These are phyloP conservation scores for Tylopilus plumbeoviolaceoides DNA, from an alignment of 768 basidiomycete genomes.

Conservation along the genomic window DNA sequence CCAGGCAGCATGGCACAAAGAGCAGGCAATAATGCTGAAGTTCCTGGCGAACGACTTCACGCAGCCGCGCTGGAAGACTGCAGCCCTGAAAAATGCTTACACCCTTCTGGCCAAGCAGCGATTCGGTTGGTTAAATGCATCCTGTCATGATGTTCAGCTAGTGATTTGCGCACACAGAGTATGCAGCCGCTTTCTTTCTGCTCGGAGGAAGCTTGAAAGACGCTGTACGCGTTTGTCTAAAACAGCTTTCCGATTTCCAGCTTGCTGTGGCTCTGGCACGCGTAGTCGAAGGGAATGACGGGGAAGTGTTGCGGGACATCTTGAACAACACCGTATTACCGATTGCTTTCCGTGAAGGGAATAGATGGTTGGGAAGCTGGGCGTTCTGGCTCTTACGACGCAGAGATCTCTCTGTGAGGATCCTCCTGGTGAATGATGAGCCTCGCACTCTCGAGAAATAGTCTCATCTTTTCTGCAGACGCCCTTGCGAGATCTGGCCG, in stretches of 20 bases:
- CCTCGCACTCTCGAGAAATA: neutral
- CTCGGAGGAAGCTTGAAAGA: constrained; percentile 86
- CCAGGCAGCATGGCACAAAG: constrained; percentile 91
- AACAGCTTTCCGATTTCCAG: constrained; percentile 86
- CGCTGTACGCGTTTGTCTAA: constrained; percentile 86
- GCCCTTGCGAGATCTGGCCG: constrained; percentile 70
- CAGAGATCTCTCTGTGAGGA: constrained; percentile 84
- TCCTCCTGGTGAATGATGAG: constrained; percentile 65
- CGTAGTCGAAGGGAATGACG: constrained; percentile 78
- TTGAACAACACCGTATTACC: constrained; percentile 77
- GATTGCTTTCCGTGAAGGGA: constrained; percentile 79
- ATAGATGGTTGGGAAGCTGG: constrained; percentile 94
- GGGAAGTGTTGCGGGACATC: constrained; percentile 68
- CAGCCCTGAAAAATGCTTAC: constrained; percentile 95
- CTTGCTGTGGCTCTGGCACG: constrained; percentile 85
- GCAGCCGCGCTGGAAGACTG: constrained; percentile 80
- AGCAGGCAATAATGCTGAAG: constrained; percentile 84
- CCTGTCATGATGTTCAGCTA: neutral
- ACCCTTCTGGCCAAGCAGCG: constrained; percentile 87
- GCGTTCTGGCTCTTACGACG: constrained; percentile 92
- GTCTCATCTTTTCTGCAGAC: constrained; percentile 41
- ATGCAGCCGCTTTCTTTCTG: constrained; percentile 98
- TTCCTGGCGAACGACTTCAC: constrained; percentile 90
- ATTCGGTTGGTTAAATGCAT: constrained; percentile 58
- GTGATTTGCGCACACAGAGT: constrained; percentile 52